Evolutionary conservation across 768 basidiomycete genomes (phyloP).

Genomic region (Boletus edulis): DNA sequence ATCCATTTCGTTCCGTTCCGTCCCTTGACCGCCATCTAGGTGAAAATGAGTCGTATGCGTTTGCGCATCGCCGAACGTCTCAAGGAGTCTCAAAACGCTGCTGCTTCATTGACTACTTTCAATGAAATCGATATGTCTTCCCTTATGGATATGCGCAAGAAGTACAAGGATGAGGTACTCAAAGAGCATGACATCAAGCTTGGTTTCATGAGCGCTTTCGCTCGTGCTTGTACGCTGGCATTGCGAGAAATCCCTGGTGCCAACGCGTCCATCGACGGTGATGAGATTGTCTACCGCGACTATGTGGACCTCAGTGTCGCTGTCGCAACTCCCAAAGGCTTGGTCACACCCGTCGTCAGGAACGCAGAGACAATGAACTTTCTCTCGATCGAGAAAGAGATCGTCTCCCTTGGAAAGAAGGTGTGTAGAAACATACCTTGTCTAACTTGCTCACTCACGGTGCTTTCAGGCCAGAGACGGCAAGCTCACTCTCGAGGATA

Average conservation of each 20-base stretch:
- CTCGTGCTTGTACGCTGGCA: conserved; percentile 79
- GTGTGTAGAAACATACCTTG: conserved; percentile 28
- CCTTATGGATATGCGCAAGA: conserved; percentile 87
- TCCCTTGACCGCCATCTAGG: conserved; percentile 39
- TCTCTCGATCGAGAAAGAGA: conserved; percentile 90
- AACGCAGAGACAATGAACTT: conserved; percentile 87
- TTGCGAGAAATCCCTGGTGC: conserved; percentile 90
- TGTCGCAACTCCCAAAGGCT: conserved; percentile 94
- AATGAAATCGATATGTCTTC: conserved; percentile 99
- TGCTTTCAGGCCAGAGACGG: conserved; percentile 71
- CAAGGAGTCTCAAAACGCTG: conserved; percentile 97
- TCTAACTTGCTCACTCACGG: conserved; percentile 5
- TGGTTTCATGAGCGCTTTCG: conserved; percentile 98
- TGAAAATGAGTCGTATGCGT: conserved; percentile 99
- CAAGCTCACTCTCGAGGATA: conserved; percentile 95
- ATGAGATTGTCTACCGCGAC: conserved; percentile 90
- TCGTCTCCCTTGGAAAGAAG: conserved; percentile 89
- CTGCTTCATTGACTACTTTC: conserved; percentile 96
- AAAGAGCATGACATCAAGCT: conserved; percentile 95
- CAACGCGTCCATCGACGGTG: conserved; percentile 92
- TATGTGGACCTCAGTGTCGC: conserved; percentile 94
- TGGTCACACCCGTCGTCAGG: conserved; percentile 94
- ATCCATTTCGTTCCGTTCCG: background rate
- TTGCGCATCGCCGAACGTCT: conserved; percentile 94
- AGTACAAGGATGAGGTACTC: conserved; percentile 88